Base-by-base conservation (phyloP, 2,329 filamentous ascomycete species). In the Exophiala oligosperma region DNA sequence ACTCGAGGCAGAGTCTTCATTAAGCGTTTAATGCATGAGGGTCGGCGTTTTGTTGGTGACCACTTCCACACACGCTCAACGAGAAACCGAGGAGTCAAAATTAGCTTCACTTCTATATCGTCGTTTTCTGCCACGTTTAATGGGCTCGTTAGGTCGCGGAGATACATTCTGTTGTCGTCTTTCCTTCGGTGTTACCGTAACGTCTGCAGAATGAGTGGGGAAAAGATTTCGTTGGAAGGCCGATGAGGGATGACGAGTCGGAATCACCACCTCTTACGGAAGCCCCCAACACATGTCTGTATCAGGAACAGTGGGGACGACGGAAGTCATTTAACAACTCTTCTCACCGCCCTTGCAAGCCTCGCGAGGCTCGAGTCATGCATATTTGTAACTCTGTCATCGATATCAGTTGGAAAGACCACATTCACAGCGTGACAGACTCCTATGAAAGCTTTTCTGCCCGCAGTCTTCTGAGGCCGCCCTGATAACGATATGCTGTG, bases 61-160 rank as follows among this genome's bases (percentile, higher is more conserved):
- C 17, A 4, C 41, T 46, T 63, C 53, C 67, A 64, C 29, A 46
- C 41, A 21, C n/a, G 17, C 9, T 46, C 41, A 21, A 46, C n/a
- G n/a, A 23, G 41, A 46, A 46, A 5, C 21, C 24, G 17, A 17
- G 17, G 17, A 17, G 17, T 17, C 17, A 17, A 17, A 17, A 17
- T 17, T 17, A 17, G 17, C 17, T 46, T 11, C 21, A 46, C 41
- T 46, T 23, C n/a, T 21, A 23, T 46, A 46, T 46, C 41, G 41
- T 46, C 41, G 41, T 46, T 46, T 46, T 21, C 41, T n/a, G 41
- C 41, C 41, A 46, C n/a, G 21, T 46, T 21, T 21, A 46, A 44
- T 21, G 24, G 4, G 41, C 41, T 21, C 41, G 41, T 21, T 23
- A 23, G 21, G 41, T 21, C 3, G 11, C 41, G 41, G 21, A 46